Percentiles rank a stretch among this genome's conserved stretches.
These are phyloP conservation scores for Leccinum pachyderme DNA, from an alignment of 1,284 basidiomycete species.

Conservation along the genomic window DNA sequence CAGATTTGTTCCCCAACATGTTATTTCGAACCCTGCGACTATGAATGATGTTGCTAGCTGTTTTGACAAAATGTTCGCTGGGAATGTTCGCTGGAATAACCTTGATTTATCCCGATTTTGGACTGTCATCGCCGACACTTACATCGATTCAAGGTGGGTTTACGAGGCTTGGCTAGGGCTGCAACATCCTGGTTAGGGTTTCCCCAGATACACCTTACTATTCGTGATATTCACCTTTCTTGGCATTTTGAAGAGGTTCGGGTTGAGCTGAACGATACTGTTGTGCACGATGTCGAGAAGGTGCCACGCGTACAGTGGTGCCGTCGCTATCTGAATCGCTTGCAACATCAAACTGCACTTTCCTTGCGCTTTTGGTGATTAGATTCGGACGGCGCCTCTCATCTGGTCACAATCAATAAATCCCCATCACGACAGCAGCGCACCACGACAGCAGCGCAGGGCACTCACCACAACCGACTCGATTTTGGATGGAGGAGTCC, in stretches of 20 bases:
- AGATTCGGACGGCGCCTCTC: neutral
- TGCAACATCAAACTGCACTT: conserved; percentile 18
- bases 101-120: neutral
- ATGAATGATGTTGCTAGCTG: neutral
- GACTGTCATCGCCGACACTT: conserved; percentile 1
- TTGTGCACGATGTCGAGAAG: conserved; percentile 3
- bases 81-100: conserved; percentile 9
- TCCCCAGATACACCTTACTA: neutral
- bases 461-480: conserved; percentile 4
- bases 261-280: conserved; percentile 1
- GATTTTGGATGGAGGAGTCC: neutral
- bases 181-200: neutral
- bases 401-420: conserved; percentile 7
- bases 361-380: conserved; percentile 5
- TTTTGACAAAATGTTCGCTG: conserved; percentile 10
- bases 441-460: neutral
- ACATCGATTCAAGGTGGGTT: conserved; percentile 11
- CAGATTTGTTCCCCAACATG: conserved; percentile 9
- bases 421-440: neutral
- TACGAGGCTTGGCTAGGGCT: conserved; percentile 9
- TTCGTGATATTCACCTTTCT: conserved; percentile 5
- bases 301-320: conserved; percentile 12
- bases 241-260: neutral
- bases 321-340: conserved; percentile 17
- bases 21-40: neutral